Evolutionary conservation across 805 yeast genomes (phyloP).

Genomic region (Schizosaccharomyces pombe): DNA sequence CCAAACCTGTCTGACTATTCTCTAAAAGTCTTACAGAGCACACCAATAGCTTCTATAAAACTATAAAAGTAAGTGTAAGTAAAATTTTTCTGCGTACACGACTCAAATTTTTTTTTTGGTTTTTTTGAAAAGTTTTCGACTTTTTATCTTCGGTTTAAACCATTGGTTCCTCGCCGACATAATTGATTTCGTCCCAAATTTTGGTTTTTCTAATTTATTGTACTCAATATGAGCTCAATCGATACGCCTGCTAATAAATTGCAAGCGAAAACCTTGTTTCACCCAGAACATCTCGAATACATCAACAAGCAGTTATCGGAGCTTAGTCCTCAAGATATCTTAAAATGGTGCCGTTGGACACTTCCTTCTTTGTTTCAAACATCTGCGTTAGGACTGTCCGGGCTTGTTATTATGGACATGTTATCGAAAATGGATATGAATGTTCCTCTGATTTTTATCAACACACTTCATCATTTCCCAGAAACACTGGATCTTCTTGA

Average conservation of each 20-base stretch:
- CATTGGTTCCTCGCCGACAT: too few relatives aligned
- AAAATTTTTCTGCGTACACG: too few relatives aligned
- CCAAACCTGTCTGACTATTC: too few relatives aligned
- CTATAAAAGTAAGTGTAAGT: too few relatives aligned
- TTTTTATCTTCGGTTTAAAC: too few relatives aligned
- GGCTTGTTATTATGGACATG: conserved; percentile 70
- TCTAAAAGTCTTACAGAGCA: too few relatives aligned
- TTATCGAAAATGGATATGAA: conserved; percentile 31
- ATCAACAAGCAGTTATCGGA: conserved; percentile 38
- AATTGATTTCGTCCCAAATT: too few relatives aligned
- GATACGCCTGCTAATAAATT: background rate
- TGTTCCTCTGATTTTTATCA: conserved; percentile 61
- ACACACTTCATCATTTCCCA: conserved; percentile 84
- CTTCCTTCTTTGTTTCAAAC: conserved; percentile 71
- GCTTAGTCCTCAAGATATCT: conserved; percentile 43
- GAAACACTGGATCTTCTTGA: conserved; percentile 63
- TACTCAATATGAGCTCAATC: background rate
- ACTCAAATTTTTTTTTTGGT: too few relatives aligned
- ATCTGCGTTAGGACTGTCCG: conserved; percentile 87
- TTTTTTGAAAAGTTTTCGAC: too few relatives aligned
- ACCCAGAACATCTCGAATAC: conserved; percentile 35
- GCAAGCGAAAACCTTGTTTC: conserved; percentile 12
- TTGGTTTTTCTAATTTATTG: background rate
- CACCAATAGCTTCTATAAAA: too few relatives aligned
- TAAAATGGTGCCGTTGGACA: conserved; percentile 63